Base-by-base conservation (phyloP, 495 filamentous ascomycete genomes). In the Lasiosphaeriaceae sp. region DNA sequence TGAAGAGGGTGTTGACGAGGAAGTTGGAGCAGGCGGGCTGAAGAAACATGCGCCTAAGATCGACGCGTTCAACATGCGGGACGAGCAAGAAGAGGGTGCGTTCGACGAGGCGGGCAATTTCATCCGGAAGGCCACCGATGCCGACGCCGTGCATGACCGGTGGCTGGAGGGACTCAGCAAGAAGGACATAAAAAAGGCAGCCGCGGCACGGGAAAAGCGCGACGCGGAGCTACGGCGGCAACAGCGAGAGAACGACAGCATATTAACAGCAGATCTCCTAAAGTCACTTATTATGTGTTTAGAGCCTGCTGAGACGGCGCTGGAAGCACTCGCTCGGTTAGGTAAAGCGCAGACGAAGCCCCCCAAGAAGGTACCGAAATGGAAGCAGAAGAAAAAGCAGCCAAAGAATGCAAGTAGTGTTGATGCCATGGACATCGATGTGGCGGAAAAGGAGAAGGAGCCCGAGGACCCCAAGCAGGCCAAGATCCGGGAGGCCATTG, bases 31-130 rank as follows among this genome's bases (percentile, higher is more conserved):
- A 2, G 95, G 94, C 7, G 86, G 85, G 1, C 86, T 92, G 62
- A 97, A 97, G 72, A 92, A 88, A 67, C 90, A 96, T 69, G 95
- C 95, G 16, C 94, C 94, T n/a, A 86, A 94, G 63, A 78, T 97
- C 23, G 94, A 97, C 71, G 94, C 92, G 0, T 98, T 98, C 79
- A 96, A 98, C 65, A 92, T 98, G 83, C 84, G 80, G 48, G 73
- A 78, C 5, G 94, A 98, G 71, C 85, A 92, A 65, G 95, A 98
- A 68, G 94, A 97, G 65, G 94, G 94, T 0, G 78, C 83, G 12
- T 97, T 96, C 64, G 94, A 98, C 66, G 89, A 89, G 52, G 75
- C 83, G 16, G 94, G 94, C 2, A 97, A 97, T 67, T 98, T 80
- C 68, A 84, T 98, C 29, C 81, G 94, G n/a, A 94, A 92, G 60